Evolutionary conservation across 768 basidiomycete genomes (phyloP), one percentile per base, ranked within the genome.

Genomic region (Agaricus blazei): DNA sequence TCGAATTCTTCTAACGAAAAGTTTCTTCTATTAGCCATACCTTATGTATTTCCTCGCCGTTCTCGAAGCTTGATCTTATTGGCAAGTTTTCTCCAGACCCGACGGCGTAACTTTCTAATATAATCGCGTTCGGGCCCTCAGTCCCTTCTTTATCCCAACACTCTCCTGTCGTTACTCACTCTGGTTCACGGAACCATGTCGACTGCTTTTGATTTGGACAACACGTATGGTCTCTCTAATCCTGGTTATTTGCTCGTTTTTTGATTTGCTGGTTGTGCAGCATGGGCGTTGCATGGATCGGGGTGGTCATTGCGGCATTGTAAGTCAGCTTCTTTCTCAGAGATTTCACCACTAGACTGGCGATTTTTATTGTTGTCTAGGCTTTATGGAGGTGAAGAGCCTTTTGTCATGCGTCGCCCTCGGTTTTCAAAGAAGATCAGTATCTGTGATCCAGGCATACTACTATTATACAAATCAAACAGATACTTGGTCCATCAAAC

Each of bases 371-470:
- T 24, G 9, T 15, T 29, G 12, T 34, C 23, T 60, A 83, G 82
- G 6, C 64, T 83, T 11, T 75, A 79, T 48, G 82, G 81, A 67
- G 75, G 81, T 81, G 53, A 9, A 11, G 34, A 34, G 34, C 34
- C 7, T 34, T 34, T 11, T 11, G 34, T 8, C 34, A 11, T 8
- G 34, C 34, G 34, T 34, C 34, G 34, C 11, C 11, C 3, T 7
- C 7, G 34, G 34, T 34, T 34, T 34, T 34, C 34, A 34, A 8
- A 11, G 34, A 8, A 11, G 40, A 41, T 19, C 12, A 85, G 83
- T 83, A n/a, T 79, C 79, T 6, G 70, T 71, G 40, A 66, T 83
- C 28, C 83, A 85, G 63, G 72, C 75, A 1, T 81, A 74, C 72
- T 82, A 77, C 58, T 85, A 84, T 60, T 83, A 66, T 54, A 70